Evolutionary conservation across 441 rosid species (phyloP), one percentile per base, ranked within the genome.

Genomic region (Populus trichocarpa): DNA sequence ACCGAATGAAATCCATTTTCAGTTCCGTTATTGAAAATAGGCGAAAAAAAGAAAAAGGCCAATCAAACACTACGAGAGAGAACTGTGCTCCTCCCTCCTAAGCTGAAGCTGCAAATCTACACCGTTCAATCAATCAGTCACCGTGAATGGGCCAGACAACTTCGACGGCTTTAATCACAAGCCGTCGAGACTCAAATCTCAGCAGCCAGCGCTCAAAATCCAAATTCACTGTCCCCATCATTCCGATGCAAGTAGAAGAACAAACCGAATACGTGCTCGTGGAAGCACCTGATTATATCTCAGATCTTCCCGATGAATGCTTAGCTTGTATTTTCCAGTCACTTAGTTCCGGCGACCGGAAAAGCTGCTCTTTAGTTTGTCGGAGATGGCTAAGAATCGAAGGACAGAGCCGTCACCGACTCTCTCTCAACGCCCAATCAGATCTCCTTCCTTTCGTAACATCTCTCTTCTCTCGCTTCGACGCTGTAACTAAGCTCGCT

Each of bases 331-430:
- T 95, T 75, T 95, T 95, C 66, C 97, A 90, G 84, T 91, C 81
- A 10, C 88, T 95, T 9, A 82, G 85, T 71, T 73, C 90, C 72
- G 86, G 80, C 18, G 92, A 91, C 70, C 91, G 97, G 74, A 90
- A 93, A 73, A 76, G 76, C 20, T 91, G 93, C 79, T 86, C 98
- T 38, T 80, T 93, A 8, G 97, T 95, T 3, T 89, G 93, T 83
- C 85, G 88, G 9, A 83, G 97, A 69, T 94, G 98, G 97, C 66
- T 89, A 28, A 81, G 33, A 77, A 73, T 91, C 9, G 98, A 93
- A 75, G 98, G 97, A 28, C 94, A 90, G 85, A 91, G 87, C 84
- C 97, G 97, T 70, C 89, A 90, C 82, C 88, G 97, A 50, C 91
- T 95, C 26, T 91, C 97, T 26, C 93, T 93, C 81, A 84, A 90